Percentiles rank a stretch among this genome's conserved stretches.
These are phyloP conservation scores for Eutreptiella sp. DNA, from an alignment of 208 protist genomes.

Conservation along the genomic window DNA sequence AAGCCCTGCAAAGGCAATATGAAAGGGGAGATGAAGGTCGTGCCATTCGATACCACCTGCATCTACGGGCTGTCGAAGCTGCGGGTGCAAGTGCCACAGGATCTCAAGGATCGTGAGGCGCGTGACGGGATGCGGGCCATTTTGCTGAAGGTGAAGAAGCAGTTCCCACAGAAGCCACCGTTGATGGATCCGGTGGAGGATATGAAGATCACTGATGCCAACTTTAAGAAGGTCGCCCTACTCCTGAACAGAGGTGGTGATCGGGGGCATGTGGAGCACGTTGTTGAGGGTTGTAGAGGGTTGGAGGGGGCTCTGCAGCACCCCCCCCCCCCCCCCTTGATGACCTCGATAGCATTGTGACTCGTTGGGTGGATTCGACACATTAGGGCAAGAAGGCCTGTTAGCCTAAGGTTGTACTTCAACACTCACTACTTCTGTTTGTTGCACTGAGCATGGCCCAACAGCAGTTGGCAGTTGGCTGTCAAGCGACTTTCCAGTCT, in stretches of 20 bases:
- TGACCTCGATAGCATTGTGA: neutral
- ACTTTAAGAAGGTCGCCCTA: slow-evolving; percentile 62
- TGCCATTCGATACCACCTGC: slow-evolving; percentile 71
- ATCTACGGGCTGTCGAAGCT: slow-evolving; percentile 60
- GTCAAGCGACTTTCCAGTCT: too few species aligned
- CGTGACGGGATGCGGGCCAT: slow-evolving; percentile 1
- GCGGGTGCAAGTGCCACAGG: slow-evolving; percentile 64
- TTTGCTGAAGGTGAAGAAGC: slow-evolving; percentile 37
- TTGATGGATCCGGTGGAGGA: slow-evolving; percentile 89
- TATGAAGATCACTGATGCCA: slow-evolving; percentile 85
- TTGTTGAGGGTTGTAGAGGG: neutral
- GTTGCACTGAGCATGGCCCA: too few species aligned
- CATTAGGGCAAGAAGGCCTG: too few species aligned
- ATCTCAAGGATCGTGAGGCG: slow-evolving; percentile 53
- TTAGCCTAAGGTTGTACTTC: too few species aligned
- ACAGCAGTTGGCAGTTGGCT: too few species aligned
- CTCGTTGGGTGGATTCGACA: neutral
- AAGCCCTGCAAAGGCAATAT: slow-evolving; percentile 14
- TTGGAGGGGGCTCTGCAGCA: neutral
- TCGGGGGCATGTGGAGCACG: neutral
- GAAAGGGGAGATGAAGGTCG: slow-evolving; percentile 65
- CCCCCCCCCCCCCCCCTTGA: neutral
- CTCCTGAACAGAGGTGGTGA: neutral
- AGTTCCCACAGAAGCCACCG: slow-evolving; percentile 64
- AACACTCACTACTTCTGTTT: too few species aligned